These are phyloP conservation scores for Colletotrichum theobromicola DNA, from an alignment of 2,329 filamentous ascomycete genomes.

Conservation along the genomic window DNA sequence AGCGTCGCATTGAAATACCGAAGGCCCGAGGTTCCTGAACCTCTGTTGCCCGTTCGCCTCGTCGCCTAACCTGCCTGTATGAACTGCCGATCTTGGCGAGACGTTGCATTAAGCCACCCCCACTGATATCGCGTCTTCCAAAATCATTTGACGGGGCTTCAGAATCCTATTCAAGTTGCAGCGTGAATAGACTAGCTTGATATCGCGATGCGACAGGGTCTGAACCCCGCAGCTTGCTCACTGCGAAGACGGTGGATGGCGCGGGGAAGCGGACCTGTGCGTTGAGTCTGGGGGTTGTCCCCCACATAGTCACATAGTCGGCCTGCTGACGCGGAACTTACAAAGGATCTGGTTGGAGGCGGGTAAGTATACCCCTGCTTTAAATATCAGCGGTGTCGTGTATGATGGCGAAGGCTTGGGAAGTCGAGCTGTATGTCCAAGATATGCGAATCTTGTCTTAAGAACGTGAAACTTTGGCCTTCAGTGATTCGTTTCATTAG, in stretches of 20 bases:
- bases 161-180: background rate
- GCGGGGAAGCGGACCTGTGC: slow-evolving; percentile 1
- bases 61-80: background rate
- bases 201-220: background rate
- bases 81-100: slow-evolving; percentile 25
- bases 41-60: background rate
- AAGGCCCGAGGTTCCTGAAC: background rate
- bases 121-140: background rate
- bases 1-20: background rate
- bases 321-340: background rate
- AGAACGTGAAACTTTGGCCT: background rate
- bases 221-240: background rate
- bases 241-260: background rate
- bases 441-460: background rate
- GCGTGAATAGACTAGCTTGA: background rate
- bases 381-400: background rate
- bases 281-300: background rate
- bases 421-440: background rate
- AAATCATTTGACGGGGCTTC: background rate
- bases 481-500: background rate
- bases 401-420: background rate
- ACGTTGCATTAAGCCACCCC: slow-evolving; percentile 13
- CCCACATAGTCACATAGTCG: background rate
- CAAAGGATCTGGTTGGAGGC: background rate
- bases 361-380: background rate